Conservation (phyloP, 768 basidiomycete species). For the Collybiopsis confluens region DNA sequence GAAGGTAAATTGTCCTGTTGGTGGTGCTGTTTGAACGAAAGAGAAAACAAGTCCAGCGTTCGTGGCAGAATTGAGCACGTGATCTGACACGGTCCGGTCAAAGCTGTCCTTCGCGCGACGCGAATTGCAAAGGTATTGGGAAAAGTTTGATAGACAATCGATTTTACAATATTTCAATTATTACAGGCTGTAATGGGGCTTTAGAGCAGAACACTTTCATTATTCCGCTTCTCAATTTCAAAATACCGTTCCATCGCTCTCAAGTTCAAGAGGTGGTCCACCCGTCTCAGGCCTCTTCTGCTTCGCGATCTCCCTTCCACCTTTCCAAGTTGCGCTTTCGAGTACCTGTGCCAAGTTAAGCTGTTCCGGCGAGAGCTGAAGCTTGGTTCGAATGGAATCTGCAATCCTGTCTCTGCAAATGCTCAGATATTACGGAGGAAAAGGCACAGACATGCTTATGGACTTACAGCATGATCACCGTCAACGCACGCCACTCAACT, state of each 20-base stretch:
- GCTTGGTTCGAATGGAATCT: conserved; percentile 55
- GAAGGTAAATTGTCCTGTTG: background rate
- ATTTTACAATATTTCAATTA: no score
- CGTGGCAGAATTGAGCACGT: background rate
- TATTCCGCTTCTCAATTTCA: conserved; percentile 26
- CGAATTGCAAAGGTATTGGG: background rate
- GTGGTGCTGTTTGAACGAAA: background rate
- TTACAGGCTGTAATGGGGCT: background rate
- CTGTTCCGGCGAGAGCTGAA: conserved; percentile 44
- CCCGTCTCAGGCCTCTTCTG: conserved; percentile 65
- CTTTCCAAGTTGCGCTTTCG: conserved; percentile 96
- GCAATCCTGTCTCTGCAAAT: conserved; percentile 78
- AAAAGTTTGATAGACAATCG: no score
- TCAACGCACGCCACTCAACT: conserved; percentile 95
- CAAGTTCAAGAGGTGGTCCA: conserved; percentile 84
- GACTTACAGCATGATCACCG: conserved; percentile 84
- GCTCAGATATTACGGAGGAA: background rate
- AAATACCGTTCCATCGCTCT: conserved; percentile 83
- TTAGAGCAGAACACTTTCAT: no score
- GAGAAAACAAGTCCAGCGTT: background rate
- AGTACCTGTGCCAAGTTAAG: conserved; percentile 84
- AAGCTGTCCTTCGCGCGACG: background rate
- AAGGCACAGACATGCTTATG: background rate
- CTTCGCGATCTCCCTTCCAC: conserved; percentile 89
- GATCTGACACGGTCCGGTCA: background rate